Evolutionary conservation across 73 alveolate genomes (phyloP), one percentile per base, ranked within the genome.

Genomic region (Paramecium biaurelia): DNA sequence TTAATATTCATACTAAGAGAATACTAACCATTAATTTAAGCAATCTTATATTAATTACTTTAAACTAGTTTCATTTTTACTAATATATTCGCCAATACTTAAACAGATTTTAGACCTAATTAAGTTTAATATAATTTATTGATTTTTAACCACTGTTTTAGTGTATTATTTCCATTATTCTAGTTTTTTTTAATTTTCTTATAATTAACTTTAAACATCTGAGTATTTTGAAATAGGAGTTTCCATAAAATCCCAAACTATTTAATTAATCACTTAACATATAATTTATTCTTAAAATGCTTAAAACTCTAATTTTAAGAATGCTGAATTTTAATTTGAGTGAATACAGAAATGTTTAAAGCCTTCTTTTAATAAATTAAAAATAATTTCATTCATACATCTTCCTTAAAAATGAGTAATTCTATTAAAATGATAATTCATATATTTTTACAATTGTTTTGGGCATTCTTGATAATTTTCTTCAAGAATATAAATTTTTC

Each of bases 221-320:
- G 6, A 7, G 21, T 63, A 63, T 63, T 63, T 63, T 30, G 41
- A 32, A 3, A 63, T 32, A 0, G 84, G 84, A 12, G 43, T 26
- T 63, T 63, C 84, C 84, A 63, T 63, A 24, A 26, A 63, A 63
- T 63, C 84, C 84, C 84, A 63, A 12, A 63, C 49, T 3, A 63
- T 63, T 63, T 63, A 63, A 63, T 63, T 30, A 11, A 63, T 63
- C 7, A 63, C 84, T 63, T 63, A 20, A 24, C 84, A 63, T 14
- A 63, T 63, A 0, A 32, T 12, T 30, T 63, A 32, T 30, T 63
- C 84, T 63, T 26, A 26, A 26, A 63, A 63, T 63, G 84, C 84
- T 9, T 63, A 63, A 63, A 63, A 63, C 8, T 63, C 84, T 30
- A 63, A 63, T 63, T 63, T 63, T n/a, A 63, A 26, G 24, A 30